Percentiles rank a stretch among this genome's conserved stretches.
phyloP scores from a whole-genome alignment of 495 filamentous ascomycete genomes.

The Tuber borchii region DNA sequence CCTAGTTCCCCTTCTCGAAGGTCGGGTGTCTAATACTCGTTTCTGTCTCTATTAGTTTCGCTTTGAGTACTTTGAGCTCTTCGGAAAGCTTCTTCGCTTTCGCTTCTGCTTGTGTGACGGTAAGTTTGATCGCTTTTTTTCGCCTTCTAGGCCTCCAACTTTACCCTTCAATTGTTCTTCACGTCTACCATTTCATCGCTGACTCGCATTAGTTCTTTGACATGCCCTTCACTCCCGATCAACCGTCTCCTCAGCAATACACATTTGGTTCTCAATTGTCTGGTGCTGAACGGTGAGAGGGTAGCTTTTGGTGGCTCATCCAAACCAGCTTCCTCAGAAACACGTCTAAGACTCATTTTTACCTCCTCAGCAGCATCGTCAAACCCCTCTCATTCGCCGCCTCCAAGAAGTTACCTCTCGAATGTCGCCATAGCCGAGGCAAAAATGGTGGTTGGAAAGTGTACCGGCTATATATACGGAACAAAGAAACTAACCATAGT shows the following conservation, averaged over 20 bases:
- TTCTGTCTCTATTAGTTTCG: conserved; percentile 19
- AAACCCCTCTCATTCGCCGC: conserved; percentile 33
- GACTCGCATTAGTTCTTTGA: conserved; percentile 17
- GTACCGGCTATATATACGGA: too few relatives aligned
- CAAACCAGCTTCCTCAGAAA: conserved; percentile 34
- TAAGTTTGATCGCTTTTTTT: conserved; percentile 21
- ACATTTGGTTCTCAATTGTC: conserved; percentile 31
- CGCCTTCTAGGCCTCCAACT: conserved; percentile 12
- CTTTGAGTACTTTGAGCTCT: conserved; percentile 22
- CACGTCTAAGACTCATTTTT: conserved; percentile 28
- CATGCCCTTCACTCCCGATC: conserved; percentile 21
- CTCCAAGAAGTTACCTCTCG: conserved; percentile 22
- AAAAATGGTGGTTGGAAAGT: too few relatives aligned
- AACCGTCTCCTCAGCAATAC: conserved; percentile 19
- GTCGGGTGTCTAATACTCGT: conserved; percentile 12
- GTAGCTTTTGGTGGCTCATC: conserved; percentile 29
- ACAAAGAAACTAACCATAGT: too few relatives aligned
- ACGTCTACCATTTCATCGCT: conserved; percentile 13
- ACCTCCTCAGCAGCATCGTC: conserved; percentile 38
- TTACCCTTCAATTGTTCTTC: conserved; percentile 13
- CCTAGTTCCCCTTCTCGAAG: conserved; percentile 20
- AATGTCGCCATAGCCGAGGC: too few relatives aligned
- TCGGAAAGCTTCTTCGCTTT: conserved; percentile 16
- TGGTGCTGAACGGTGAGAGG: conserved; percentile 37
- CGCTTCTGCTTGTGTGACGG: conserved; percentile 16